Base-by-base conservation (phyloP, 805 yeast species). In the Candida insectalens region DNA sequence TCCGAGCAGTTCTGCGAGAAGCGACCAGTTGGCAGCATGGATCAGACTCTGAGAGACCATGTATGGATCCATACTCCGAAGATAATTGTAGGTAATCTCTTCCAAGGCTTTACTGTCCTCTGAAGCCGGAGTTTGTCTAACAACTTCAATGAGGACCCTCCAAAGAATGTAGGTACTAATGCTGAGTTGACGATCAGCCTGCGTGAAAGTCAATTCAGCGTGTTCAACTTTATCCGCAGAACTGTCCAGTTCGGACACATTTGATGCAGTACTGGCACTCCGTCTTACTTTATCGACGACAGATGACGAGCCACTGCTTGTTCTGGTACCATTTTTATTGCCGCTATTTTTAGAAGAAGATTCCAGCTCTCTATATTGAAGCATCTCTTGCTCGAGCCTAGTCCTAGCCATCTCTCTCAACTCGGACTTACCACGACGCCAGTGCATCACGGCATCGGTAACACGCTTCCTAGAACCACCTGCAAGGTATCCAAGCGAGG, bases 361-460 rank as follows among this genome's bases (percentile, higher is more conserved):
- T 22, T 29, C 22, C 23, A n/a, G 36, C 29, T 44, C 47, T 27
- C 49, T 49, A 44, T 48, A 50, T 12, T 41, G 36, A 5, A 40
- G 29, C 29, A 56, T 38, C 31, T 55, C 62, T 36, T 53, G 63
- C 33, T 71, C 76, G 12, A 69, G 64, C 27, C 67, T 68, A 14
- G 73, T 65, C 4, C 76, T 67, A 1, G 81, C 75, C 55, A 70
- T 62, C 19, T 74, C 71, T 2, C 94, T 84, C 3, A 82, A 78
- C 46, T 89, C 97, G 10, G 94, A 77, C 55, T 92, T 92, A 2
- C 89, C 75, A 53, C 89, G 84, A 39, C 97, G 70, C 99, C 99
- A 92, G 52, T 83, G 88, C 97, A 92, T 88, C 39, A 92, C 95
- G 5, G 95, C 85, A 55, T 92, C 99, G 22, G 94, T 87, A 2